Base-by-base conservation (phyloP, 2,329 filamentous ascomycete genomes). In the Rhytidhysteron rufulum region DNA sequence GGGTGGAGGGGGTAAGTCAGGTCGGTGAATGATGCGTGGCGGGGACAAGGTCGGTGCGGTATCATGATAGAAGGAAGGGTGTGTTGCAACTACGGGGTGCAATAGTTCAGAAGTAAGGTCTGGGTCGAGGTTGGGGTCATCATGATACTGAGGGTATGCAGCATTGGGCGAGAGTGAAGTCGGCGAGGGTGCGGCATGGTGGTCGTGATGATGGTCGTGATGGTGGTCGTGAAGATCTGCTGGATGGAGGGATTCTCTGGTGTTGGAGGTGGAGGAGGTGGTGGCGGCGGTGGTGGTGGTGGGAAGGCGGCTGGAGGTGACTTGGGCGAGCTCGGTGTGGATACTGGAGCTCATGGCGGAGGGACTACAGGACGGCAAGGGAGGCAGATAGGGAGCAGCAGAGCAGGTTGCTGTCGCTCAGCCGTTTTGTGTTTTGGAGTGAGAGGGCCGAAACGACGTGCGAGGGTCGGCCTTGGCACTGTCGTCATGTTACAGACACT, bases 71-170 rank as follows among this genome's bases (percentile, higher is more conserved):
- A 27, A 27, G 24, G 24, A 27, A 27, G 20, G 34, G 13, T 33
- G n/a, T 3, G 31, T 33, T 17, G 31, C 18, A 17, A 33, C 4
- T 3, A 27, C 9, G 13, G 34, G 20, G 13, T 27, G 24, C 7
- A 27, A 13, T 13, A 27, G 7, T 13, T 27, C 24, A 27, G 24
- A 13, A 20, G 17, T 11, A 9, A 35, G 20, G 18, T 13, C 11
- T 8, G 34, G 34, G 34, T 37, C 34, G 21, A 37, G 21, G 21
- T 37, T 25, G 7, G 34, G 22, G 34, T 27, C 24, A 27, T 27
- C 24, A 7, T 8, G 24, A 13, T 27, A 13, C 24, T 7, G 13
- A 27, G 7, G 7, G 24, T 27, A 27, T 13, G 13, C 13, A 13
- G 8, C 24, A 13, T 27, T 27, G 13, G 7, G 7, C 18, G 20